phyloP scores from a whole-genome alignment of 164 flowering plant species.

The Kalanchoe fedtschenkoi region DNA sequence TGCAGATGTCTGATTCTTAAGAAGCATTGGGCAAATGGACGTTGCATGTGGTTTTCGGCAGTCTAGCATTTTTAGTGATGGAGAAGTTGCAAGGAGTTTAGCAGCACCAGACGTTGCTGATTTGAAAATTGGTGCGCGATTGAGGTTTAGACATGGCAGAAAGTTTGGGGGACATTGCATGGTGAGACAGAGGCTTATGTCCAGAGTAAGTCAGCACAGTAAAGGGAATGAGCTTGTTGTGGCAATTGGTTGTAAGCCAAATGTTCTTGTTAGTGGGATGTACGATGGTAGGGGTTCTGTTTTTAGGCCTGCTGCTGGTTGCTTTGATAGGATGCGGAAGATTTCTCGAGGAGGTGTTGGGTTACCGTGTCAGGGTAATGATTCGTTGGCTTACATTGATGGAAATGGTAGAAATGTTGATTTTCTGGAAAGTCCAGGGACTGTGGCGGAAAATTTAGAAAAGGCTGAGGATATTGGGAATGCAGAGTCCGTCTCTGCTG shows the following conservation, averaged over 20 bases:
- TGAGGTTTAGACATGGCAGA: conserved; percentile 13
- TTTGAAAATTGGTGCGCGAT: conserved; percentile 9
- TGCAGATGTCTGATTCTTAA: no score
- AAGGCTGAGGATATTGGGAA: conserved; percentile 5
- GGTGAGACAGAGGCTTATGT: conserved; percentile 11
- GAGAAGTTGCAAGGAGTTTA: conserved; percentile 20
- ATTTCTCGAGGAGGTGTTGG: conserved; percentile 12
- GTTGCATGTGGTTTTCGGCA: conserved; percentile 32
- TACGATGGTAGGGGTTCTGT: conserved; percentile 11
- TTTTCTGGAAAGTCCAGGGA: conserved; percentile 14
- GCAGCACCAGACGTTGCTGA: conserved; percentile 12
- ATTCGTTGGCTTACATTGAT: conserved; percentile 51
- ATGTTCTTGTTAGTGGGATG: conserved; percentile 10
- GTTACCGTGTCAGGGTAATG: conserved; percentile 43
- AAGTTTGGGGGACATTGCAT: conserved; percentile 15
- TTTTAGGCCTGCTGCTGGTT: conserved; percentile 9
- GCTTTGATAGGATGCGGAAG: conserved; percentile 12
- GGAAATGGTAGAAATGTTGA: conserved; percentile 42
- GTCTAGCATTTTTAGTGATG: conserved; percentile 23
- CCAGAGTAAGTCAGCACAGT: conserved; percentile 7
- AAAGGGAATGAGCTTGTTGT: conserved; percentile 15
- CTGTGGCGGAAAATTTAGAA: conserved; percentile 9
- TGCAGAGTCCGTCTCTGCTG: background rate
- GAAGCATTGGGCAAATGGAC: conserved; percentile 66
- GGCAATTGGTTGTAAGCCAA: conserved; percentile 5